Base-by-base conservation (phyloP, 2,329 filamentous ascomycete genomes). In the Penicillium sp. region DNA sequence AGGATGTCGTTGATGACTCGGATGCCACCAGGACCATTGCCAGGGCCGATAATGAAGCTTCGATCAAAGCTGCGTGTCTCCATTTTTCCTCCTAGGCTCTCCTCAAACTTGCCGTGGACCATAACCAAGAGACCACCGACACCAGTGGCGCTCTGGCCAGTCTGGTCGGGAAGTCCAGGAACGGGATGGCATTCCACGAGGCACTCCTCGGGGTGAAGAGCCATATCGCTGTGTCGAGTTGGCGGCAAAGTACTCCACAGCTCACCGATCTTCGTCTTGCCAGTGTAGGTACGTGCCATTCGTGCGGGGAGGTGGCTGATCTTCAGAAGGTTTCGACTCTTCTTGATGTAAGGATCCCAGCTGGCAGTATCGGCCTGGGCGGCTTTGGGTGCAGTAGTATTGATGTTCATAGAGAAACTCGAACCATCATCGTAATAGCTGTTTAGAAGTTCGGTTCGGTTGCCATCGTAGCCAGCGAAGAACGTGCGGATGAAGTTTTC, bases 101-200 rank as follows among this genome's bases (percentile, higher is more conserved):
- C 92, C 49, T 93, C 87, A 59, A 92, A 96, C 67, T 93, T 90
- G 61, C 92, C 90, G 66, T 95, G 90, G n/a, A 93, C 82, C 8
- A 84, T 88, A 63, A 96, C 84, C 50, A 91, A 83, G 62, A 96
- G 84, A 8, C 92, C 91, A 62, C 90, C 89, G 21, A 93, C 90
- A 4, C 90, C 91, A 21, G 79, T 77, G 1, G 77, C 71, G 59
- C 81, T 88, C 62, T 88, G 76, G 1, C 87, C 86, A 13, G 82
- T 83, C 3, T 87, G 87, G 65, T 96, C 91, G 3, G 84, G 83
- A 25, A 96, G 81, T 33, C 88, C 87, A 1, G 88, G 84, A 33
- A 93, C 79, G 16, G 88, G 83, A 66, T 92, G 88, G 64, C 91
- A 93, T 74, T 96, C 92, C 69, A 96, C 86, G 52, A 92, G 85